Percentiles rank a stretch among this genome's conserved stretches.
Conservation (phyloP, 768 basidiomycete species). For the Xerocomus potaroensis region DNA sequence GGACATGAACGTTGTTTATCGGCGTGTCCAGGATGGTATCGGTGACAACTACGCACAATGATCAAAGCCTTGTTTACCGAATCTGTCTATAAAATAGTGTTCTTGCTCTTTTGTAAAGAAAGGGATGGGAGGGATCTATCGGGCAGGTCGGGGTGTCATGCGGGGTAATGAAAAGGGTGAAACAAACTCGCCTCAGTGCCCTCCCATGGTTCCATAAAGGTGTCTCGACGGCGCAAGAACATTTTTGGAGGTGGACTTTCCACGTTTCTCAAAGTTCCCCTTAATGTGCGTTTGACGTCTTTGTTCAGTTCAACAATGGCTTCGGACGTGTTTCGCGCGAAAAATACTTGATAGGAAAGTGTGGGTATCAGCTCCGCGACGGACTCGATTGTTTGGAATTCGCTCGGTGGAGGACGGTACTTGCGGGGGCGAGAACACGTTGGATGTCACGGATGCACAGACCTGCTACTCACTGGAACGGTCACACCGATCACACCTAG, state of each 20-base stretch:
- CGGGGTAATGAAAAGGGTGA: background rate
- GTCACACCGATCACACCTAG: conserved; percentile 52
- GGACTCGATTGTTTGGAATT: conserved; percentile 43
- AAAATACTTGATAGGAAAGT: conserved; percentile 62
- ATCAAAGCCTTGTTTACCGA: conserved; percentile 51
- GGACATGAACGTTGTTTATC: background rate
- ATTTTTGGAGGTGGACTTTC: conserved; percentile 51
- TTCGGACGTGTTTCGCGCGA: conserved; percentile 42
- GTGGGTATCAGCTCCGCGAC: conserved; percentile 43
- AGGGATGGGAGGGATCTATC: conserved; percentile 55
- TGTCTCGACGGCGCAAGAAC: conserved; percentile 48
- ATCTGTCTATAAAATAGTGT: conserved; percentile 66
- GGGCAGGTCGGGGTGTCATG: background rate
- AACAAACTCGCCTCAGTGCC: conserved; percentile 20
- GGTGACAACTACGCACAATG: conserved; percentile 44
- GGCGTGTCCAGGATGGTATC: background rate
- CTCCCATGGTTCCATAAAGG: conserved; percentile 53
- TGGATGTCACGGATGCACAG: background rate
- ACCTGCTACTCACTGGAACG: conserved; percentile 47
- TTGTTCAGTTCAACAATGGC: conserved; percentile 52
- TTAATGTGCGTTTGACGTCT: conserved; percentile 54
- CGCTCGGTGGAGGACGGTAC: conserved; percentile 56
- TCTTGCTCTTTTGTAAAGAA: conserved; percentile 62
- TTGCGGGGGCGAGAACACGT: conserved; percentile 24
- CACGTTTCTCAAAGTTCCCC: conserved; percentile 51